Percentiles rank a stretch among this genome's conserved stretches.
Evolutionary conservation across 179 eudicot species (phyloP).

Genomic region (Spinacia oleracea): DNA sequence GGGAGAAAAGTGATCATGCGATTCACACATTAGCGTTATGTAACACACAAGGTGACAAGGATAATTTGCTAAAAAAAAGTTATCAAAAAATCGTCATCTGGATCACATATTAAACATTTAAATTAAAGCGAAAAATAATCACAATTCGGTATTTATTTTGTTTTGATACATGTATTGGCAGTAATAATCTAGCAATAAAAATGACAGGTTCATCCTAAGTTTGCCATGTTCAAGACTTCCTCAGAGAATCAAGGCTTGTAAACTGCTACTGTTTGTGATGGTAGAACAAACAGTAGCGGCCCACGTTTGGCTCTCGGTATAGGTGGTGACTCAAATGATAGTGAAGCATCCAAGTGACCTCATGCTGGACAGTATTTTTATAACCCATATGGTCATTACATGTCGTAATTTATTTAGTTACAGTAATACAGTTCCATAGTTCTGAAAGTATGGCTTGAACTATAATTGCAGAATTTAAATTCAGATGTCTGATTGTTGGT

Average conservation of each 20-base stretch:
- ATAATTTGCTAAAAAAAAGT: no score
- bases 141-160: no score
- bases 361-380: constrained; percentile 9
- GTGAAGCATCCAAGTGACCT: neutral
- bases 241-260: neutral
- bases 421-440: neutral
- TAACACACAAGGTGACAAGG: no score
- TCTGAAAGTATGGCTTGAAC: neutral
- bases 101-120: no score
- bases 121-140: no score
- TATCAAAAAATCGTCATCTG: no score
- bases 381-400: constrained; percentile 20
- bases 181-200: no score
- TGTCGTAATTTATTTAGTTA: neutral
- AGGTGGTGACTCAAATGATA: constrained; percentile 6
- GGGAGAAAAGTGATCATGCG: no score
- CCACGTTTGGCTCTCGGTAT: constrained; percentile 20
- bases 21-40: no score
- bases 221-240: constrained; percentile 2
- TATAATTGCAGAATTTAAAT: neutral
- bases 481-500: constrained; percentile 18
- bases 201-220: constrained; percentile 9
- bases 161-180: no score
- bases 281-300: no score
- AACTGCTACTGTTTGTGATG: neutral